Percentiles rank a stretch among this genome's conserved stretches.
phyloP scores from a whole-genome alignment of 1,139 yeast genomes.

The Chernovozyma sophiae-reginae region DNA sequence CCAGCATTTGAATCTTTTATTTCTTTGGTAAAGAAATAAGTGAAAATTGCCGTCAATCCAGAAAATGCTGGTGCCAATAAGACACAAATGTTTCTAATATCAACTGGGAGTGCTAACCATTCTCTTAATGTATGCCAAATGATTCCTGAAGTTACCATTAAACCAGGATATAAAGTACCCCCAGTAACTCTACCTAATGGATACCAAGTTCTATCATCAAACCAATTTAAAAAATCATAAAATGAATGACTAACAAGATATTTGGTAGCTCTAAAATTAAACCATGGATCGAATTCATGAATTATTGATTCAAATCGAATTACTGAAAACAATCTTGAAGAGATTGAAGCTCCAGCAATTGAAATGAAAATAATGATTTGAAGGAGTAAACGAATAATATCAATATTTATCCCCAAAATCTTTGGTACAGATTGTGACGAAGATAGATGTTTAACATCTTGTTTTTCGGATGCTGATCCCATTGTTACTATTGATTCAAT shows the following conservation, averaged over 20 bases:
- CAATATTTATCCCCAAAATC: slow-evolving; percentile 34
- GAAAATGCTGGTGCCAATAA: slow-evolving; percentile 95
- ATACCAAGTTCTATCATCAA: slow-evolving; percentile 98
- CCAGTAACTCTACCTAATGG: slow-evolving; percentile 99
- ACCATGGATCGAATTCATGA: slow-evolving; percentile 99
- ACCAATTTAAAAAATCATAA: slow-evolving; percentile 95
- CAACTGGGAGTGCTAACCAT: slow-evolving; percentile 74
- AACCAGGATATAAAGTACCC: slow-evolving; percentile 96
- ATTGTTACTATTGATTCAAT: not conserved
- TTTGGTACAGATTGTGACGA: slow-evolving; percentile 16
- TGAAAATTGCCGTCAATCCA: slow-evolving; percentile 86
- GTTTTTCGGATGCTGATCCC: slow-evolving; percentile 1
- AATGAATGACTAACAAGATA: slow-evolving; percentile 80
- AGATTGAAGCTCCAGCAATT: slow-evolving; percentile 85
- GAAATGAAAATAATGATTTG: slow-evolving; percentile 63
- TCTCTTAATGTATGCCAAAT: slow-evolving; percentile 73
- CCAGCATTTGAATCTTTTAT: slow-evolving; percentile 92
- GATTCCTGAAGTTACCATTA: slow-evolving; percentile 94
- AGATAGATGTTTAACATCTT: slow-evolving; percentile 4
- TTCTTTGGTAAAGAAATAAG: slow-evolving; percentile 86
- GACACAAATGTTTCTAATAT: slow-evolving; percentile 94
- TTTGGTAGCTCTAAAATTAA: slow-evolving; percentile 92
- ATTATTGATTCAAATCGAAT: slow-evolving; percentile 91
- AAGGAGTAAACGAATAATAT: slow-evolving; percentile 47
- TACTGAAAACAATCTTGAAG: slow-evolving; percentile 78